Evolutionary conservation across 2,329 filamentous ascomycete genomes (phyloP).

Genomic region (Lojkania enalia): DNA sequence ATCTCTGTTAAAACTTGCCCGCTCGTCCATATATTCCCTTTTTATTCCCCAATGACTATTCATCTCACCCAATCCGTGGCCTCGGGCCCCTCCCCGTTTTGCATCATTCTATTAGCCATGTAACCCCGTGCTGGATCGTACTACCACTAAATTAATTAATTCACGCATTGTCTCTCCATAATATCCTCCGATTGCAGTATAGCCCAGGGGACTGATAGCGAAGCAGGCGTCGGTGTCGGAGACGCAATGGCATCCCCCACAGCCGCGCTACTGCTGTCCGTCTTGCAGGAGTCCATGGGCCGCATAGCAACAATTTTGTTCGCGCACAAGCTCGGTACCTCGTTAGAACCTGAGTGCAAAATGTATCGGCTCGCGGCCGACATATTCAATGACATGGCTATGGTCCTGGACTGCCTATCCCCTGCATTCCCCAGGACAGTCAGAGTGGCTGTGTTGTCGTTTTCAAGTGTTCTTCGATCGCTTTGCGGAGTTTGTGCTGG

Average conservation of each 20-base stretch:
- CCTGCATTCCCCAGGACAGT: slow-evolving; percentile 67
- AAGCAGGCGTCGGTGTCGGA: slow-evolving; percentile 74
- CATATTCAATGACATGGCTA: slow-evolving; percentile 83
- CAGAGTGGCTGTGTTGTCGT: slow-evolving; percentile 61
- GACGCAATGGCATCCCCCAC: slow-evolving; percentile 79
- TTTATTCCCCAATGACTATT: too few species aligned
- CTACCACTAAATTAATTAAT: too few species aligned
- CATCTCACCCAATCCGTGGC: too few species aligned
- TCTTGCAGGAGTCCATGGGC: slow-evolving; percentile 80
- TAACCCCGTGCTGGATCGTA: too few species aligned
- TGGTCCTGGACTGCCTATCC: slow-evolving; percentile 82
- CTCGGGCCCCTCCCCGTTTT: too few species aligned
- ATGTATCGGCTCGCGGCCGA: slow-evolving; percentile 85
- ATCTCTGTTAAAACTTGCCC: too few species aligned
- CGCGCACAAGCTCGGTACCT: slow-evolving; percentile 77
- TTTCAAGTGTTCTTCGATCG: slow-evolving; percentile 63
- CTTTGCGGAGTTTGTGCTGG: slow-evolving; percentile 90
- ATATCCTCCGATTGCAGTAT: too few species aligned
- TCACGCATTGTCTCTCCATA: too few species aligned
- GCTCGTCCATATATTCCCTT: too few species aligned
- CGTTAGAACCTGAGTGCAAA: slow-evolving; percentile 89
- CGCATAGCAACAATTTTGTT: slow-evolving; percentile 84
- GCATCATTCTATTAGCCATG: too few species aligned
- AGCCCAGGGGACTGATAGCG: slow-evolving; percentile 14
- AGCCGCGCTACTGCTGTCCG: slow-evolving; percentile 77